Conservation (phyloP, 208 protist genomes). For the Herpetomonas tarakana region DNA sequence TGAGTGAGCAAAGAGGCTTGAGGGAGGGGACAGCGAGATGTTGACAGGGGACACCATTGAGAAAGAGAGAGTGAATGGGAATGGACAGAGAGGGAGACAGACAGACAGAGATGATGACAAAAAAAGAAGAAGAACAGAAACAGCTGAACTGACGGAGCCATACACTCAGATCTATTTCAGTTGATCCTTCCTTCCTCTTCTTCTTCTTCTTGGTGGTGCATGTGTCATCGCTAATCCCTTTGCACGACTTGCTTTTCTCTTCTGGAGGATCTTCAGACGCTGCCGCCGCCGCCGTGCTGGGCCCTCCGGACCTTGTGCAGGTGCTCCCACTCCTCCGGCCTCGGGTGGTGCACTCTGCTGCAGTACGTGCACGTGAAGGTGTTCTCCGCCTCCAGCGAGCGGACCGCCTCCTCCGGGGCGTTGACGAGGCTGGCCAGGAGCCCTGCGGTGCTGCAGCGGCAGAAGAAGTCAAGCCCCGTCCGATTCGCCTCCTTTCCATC, state of each 20-base stretch:
- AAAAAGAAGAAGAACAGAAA: neutral
- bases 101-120: neutral
- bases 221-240: too few species aligned
- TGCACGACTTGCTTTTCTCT: too few species aligned
- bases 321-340: constrained; percentile 29
- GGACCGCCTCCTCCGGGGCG: constrained; percentile 20
- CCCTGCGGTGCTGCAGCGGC: constrained; percentile 59
- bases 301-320: constrained; percentile 16
- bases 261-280: too few species aligned
- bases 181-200: too few species aligned
- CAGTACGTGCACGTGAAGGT: constrained; percentile 40
- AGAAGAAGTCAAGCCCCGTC: constrained; percentile 77
- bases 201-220: too few species aligned
- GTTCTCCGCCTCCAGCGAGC: constrained; percentile 10
- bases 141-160: neutral
- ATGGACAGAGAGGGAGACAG: neutral
- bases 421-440: constrained; percentile 22
- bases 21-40: too few species aligned
- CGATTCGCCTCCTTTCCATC: constrained; percentile 30
- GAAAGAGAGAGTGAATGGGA: neutral
- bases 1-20: neutral
- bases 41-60: too few species aligned
- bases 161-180: too few species aligned
- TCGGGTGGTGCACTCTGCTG: constrained; percentile 26
- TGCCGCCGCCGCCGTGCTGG: too few species aligned